Base-by-base conservation (phyloP, 169 alveolate species). In the Babesia bovis region DNA sequence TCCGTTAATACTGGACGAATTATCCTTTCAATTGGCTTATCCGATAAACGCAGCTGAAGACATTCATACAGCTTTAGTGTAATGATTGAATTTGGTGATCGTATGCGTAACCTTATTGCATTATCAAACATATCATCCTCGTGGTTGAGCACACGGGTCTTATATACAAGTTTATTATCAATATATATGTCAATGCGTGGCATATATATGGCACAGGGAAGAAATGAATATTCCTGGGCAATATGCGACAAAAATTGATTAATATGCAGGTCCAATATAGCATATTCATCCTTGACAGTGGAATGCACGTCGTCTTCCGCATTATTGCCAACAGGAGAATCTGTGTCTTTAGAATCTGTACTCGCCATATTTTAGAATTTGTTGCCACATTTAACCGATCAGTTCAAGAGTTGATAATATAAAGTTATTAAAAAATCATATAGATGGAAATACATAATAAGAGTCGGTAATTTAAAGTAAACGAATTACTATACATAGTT, bases 11-110 rank as follows among this genome's bases (percentile, higher is more conserved):
- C 26, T 5, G 78, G 78, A 17, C 47, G 57, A 28, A 76, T 56
- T 23, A 51, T 32, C 21, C 41, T 45, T 28, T 76, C 81, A 6
- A 60, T 66, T 32, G 66, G 33, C 44, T 21, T 53, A 38, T 65
- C 70, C 1, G 56, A 26, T n/a, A 52, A 32, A 4, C 72, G 33
- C 21, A 66, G 63, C 45, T 76, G 69, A 19, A 60, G 82, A 65
- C 75, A 63, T 41, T 76, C 85, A 30, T 55, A 76, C 33, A 76
- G 72, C 71, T 76, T 76, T 33, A 76, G 61, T 3, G 85, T 76
- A 26, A 76, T 35, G 25, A 67, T 44, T 12, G 85, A 60, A 28
- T 65, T 61, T 1, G 81, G 85, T 17, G 81, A 65, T 19, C 40
- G 49, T 3, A 76, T 67, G 3, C 63, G 69, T 40, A 76, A 40